Conservation (phyloP, 768 basidiomycete species). For the Calvatia gigantea region DNA sequence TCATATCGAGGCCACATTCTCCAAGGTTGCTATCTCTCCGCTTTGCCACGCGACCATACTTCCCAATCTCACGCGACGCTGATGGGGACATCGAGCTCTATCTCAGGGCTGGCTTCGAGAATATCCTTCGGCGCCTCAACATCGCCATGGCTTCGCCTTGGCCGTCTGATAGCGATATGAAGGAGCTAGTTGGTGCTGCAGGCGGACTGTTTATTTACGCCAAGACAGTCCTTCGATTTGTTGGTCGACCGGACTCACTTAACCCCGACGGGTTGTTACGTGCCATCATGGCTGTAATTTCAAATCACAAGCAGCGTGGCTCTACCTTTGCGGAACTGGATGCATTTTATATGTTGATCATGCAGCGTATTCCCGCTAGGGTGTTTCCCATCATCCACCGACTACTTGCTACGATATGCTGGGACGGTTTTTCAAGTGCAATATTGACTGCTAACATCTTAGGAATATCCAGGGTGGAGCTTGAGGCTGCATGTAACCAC, state of each 20-base stretch:
- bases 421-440: not conserved
- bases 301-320: too few species aligned
- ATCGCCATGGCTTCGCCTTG: not conserved
- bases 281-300: too few species aligned
- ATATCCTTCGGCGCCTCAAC: too few species aligned
- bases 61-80: not conserved
- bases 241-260: too few species aligned
- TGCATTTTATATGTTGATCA: not conserved
- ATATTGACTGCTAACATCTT: not conserved
- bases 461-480: not conserved
- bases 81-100: slow-evolving; percentile 8
- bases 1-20: not conserved
- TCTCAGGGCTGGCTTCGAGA: not conserved
- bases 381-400: not conserved
- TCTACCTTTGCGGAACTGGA: not conserved
- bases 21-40: not conserved
- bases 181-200: slow-evolving; percentile 16
- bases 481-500: not conserved
- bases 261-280: too few species aligned
- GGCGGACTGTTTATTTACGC: slow-evolving; percentile 24
- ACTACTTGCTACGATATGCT: not conserved
- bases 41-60: not conserved
- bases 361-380: not conserved
- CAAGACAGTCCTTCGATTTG: too few species aligned
- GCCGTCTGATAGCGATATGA: slow-evolving; percentile 11